Base-by-base conservation (phyloP, 2,329 filamentous ascomycete genomes). In the Aspergillus fumigatus region DNA sequence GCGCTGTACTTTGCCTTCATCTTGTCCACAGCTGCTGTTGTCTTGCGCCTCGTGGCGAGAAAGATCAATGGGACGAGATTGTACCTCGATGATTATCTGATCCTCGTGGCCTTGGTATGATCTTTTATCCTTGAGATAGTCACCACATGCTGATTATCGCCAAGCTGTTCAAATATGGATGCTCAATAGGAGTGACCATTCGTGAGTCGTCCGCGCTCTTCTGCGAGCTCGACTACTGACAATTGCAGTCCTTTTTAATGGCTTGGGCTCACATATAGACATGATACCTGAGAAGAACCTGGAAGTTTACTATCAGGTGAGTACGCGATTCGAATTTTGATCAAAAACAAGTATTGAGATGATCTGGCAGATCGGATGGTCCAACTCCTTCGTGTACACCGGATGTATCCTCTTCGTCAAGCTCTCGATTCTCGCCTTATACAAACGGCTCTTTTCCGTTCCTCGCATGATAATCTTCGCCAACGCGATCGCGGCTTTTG, bases 71-170 rank as follows among this genome's bases (percentile, higher is more conserved):
- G 66, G 1, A 62, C 59, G 27, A 59, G 48, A 6, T 48, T 70
- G n/a, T 68, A 64, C 40, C 25, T 70, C 55, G 68, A 71, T 56
- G 68, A 71, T 56, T 66, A 65, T 51, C 57, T 71, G 55, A 70
- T 70, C 48, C 25, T 71, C 3, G 53, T 68, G 41, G 68, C 68
- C 50, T 53, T 71, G 53, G 65, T 67, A 59, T 27, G 58, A 10
- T 40, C n/a, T 4, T n/a, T 4, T n/a, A 38, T 26, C 3, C 25
- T 2, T 17, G 6, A 7, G 29, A 27, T 32, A 19, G 32, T 14
- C 23, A 2, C 4, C 17, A 17, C 0, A 23, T 4, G 14, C 48
- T 56, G 27, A 55, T 17, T 19, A 26, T 14, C 7, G 17, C 21
- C 3, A 26, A 67, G 65, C 43, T 69, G 23, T 67, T 69, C 52